Evolutionary conservation across 768 basidiomycete species (phyloP).

Genomic region (Rhizopogon vulgaris): DNA sequence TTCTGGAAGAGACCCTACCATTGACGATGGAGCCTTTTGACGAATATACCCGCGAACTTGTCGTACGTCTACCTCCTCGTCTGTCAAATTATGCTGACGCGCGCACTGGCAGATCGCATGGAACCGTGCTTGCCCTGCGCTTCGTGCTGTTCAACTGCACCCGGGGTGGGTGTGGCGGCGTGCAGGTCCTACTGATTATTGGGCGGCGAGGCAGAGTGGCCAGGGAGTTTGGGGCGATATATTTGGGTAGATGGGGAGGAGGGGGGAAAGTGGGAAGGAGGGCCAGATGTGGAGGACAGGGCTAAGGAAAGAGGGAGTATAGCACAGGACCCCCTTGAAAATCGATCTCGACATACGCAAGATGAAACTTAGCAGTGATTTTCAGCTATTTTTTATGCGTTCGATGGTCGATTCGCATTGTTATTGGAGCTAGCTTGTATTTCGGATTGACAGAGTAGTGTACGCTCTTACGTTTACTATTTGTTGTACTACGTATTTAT

Average conservation of each 20-base stretch:
- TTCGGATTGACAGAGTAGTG: too few species aligned
- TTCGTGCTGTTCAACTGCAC: constrained; percentile 37
- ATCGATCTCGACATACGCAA: too few species aligned
- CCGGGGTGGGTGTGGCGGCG: constrained; percentile 35
- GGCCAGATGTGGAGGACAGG: too few species aligned
- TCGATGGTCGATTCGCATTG: too few species aligned
- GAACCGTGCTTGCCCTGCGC: constrained; percentile 32
- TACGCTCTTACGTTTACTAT: too few species aligned
- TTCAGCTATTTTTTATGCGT: too few species aligned
- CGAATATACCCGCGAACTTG: background rate
- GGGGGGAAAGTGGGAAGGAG: too few species aligned
- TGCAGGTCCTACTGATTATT: constrained; percentile 1
- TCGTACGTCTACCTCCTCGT: background rate
- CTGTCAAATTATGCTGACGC: constrained; percentile 15
- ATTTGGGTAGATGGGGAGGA: background rate
- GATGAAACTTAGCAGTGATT: too few species aligned
- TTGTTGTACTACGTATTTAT: too few species aligned
- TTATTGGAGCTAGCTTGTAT: too few species aligned
- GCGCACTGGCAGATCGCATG: constrained; percentile 36
- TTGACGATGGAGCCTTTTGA: background rate
- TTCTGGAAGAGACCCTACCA: background rate
- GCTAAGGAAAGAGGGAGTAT: too few species aligned
- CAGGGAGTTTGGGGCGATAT: background rate
- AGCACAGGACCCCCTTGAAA: too few species aligned
- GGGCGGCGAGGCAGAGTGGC: background rate